phyloP scores from a whole-genome alignment of 305 asterid species.

The Fraxinus latifolia region DNA sequence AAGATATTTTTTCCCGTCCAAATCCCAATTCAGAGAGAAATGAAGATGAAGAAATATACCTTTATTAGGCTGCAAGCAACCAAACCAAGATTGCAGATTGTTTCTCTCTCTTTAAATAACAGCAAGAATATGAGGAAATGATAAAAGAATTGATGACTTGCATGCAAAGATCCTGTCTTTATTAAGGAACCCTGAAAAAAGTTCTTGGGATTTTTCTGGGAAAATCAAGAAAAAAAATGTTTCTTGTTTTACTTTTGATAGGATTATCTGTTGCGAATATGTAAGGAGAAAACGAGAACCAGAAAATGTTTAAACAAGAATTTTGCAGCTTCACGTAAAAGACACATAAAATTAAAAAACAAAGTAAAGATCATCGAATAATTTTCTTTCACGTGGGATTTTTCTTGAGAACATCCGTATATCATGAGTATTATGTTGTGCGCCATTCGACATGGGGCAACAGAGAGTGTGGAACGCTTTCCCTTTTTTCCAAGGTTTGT shows the following conservation, averaged over 20 bases:
- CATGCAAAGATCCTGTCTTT: constrained; percentile 38
- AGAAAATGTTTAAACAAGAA: constrained; percentile 22
- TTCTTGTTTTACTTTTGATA: constrained; percentile 25
- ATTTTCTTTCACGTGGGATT: constrained; percentile 15
- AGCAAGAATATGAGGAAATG: constrained; percentile 22
- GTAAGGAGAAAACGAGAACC: constrained; percentile 28
- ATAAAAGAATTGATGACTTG: constrained; percentile 31
- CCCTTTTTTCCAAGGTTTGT: constrained; percentile 55
- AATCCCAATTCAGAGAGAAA: constrained; percentile 35
- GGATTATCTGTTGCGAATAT: constrained; percentile 33
- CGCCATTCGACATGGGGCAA: constrained; percentile 10
- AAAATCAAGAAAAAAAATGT: constrained; percentile 28
- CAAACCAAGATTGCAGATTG: constrained; percentile 23
- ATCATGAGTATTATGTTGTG: neutral
- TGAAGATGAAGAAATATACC: constrained; percentile 26
- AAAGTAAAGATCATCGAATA: constrained; percentile 3
- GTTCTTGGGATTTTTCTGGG: constrained; percentile 26
- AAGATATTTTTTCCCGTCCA: constrained; percentile 19
- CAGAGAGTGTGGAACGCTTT: constrained; percentile 30
- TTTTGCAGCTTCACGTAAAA: constrained; percentile 42
- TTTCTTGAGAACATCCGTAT: neutral
- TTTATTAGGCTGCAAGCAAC: constrained; percentile 38
- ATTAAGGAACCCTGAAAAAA: constrained; percentile 36
- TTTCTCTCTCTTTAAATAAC: constrained; percentile 2
- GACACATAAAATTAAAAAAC: constrained; percentile 30